Base-by-base conservation (phyloP, 805 yeast species). In the Clavispora fructus region DNA sequence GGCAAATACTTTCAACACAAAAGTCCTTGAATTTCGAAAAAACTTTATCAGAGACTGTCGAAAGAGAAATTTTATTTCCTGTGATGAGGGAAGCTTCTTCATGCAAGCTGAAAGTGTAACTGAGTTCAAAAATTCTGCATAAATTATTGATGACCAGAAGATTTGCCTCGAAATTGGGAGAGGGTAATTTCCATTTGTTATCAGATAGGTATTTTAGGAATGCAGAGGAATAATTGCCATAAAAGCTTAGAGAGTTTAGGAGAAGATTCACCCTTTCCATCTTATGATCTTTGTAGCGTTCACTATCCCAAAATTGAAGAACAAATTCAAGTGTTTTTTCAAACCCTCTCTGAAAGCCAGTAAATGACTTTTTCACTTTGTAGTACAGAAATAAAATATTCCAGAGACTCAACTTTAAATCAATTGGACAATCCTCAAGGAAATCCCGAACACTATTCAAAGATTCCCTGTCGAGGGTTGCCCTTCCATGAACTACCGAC, bases 401-500 rank as follows among this genome's bases (percentile, higher is more conserved):
- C 95, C 97, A 91, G 2, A 94, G 64, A 44, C 83, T 82, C 33
- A 90, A 65, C 46, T 78, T 79, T 59, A 89, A 74, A 19, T 79
- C 83, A 19, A 85, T 68, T 0, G 94, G 79, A 0, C 95, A 80
- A 11, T 68, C 70, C 3, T 70, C 64, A 13, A 94, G 68, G 57
- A 92, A 88, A 11, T 68, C 62, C 19, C 74, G 69, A 61, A 89
- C 82, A 7, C 90, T 81, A 7, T 43, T 26, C 7, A 69, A 54
- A 0, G 73, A 66, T 2, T 49, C 50, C 17, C 42, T 19, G 44
- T 56, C 57, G 16, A 57, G 45, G 3, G 43, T 41, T 9, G 54
- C 48, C 30, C 39, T 46, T 19, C 58, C 55, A 13, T 49, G 37
- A 9, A 48, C 44, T 13, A 55, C 53, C 9, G 56, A 51, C 17